Evolutionary conservation across 371 early-diverging fungal genomes (phyloP), one percentile per base, ranked within the genome.

Genomic region (Conidiobolus incongruus): DNA sequence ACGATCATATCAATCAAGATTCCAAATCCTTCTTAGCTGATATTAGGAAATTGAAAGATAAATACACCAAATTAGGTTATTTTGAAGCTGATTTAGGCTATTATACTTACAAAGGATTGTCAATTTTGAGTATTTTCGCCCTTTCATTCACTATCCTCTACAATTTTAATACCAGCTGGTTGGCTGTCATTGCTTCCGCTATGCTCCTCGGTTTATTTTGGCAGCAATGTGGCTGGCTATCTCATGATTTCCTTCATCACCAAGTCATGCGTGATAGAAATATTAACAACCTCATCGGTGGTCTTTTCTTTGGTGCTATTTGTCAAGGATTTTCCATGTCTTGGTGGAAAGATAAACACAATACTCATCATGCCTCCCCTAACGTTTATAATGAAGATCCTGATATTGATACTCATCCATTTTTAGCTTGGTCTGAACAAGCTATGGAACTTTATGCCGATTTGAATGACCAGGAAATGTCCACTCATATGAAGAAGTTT

Each of bases 311-410:
- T n/a, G n/a, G n/a, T n/a, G n/a, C n/a, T n/a, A n/a, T n/a, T 39
- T 72, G 67, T 56, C 82, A 81, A 51, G 85, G 82, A 0, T 77
- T 79, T 50, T 72, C 73, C 16, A 65, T 76, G 5, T 66, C 68
- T 16, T 75, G 75, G 77, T 87, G 87, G 87, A 82, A 82, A 58
- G 70, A 84, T 59, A 84, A 87, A 66, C 88, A 87, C 64, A 79
- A 76, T 60, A 81, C 84, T 7, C 88, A 87, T 52, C 88, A 87
- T 54, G 74, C 74, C 10, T 68, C 73, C 4, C 80, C 85, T 44
- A 87, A 87, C 50, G n/a, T n/a, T n/a, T n/a, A n/a, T n/a, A n/a
- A n/a, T 85, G 46, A n/a, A n/a, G n/a, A n/a, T n/a, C n/a, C n/a
- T n/a, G n/a, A n/a, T n/a, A n/a, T n/a, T n/a, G n/a, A n/a, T n/a